Percentiles rank a stretch among this genome's conserved stretches.
Evolutionary conservation across 495 filamentous ascomycete species (phyloP).

Genomic region (Oidiodendron maius): DNA sequence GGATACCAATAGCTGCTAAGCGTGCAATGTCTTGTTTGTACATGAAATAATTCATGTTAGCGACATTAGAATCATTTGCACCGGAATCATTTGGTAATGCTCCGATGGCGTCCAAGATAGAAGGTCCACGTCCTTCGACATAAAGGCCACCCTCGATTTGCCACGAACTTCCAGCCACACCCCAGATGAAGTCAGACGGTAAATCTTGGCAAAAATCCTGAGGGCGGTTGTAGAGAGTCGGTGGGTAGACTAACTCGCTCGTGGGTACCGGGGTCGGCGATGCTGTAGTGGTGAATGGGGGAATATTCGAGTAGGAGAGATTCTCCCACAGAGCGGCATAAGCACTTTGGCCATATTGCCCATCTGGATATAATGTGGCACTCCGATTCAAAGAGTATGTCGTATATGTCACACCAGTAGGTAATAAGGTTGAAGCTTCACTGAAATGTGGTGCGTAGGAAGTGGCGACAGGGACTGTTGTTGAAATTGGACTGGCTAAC

Average conservation of each 20-base stretch:
- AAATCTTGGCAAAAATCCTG: background rate
- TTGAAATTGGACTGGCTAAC: conserved; percentile 2
- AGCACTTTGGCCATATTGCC: conserved; percentile 4
- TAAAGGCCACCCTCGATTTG: conserved; percentile 23
- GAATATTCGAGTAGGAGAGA: background rate
- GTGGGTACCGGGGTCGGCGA: conserved; percentile 10
- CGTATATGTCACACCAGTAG: background rate
- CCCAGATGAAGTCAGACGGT: conserved; percentile 22
- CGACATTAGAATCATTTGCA: conserved; percentile 33
- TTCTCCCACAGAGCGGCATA: conserved; percentile 2
- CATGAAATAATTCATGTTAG: conserved; percentile 39
- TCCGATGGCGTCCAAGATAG: conserved; percentile 29
- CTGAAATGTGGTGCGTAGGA: background rate
- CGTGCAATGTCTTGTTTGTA: conserved; percentile 47
- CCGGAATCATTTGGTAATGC: conserved; percentile 8
- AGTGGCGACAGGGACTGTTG: background rate
- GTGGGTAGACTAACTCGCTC: conserved; percentile 13
- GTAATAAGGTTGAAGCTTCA: background rate
- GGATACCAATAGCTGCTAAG: conserved; percentile 40
- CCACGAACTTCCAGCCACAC: conserved; percentile 21
- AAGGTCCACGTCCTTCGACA: conserved; percentile 22
- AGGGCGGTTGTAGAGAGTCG: conserved; percentile 10
- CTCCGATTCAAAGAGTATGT: background rate
- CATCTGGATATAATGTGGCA: background rate
- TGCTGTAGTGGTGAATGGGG: conserved; percentile 13